These are phyloP conservation scores for Penicillium desertorum DNA, from an alignment of 495 filamentous ascomycete species.

Conservation along the genomic window DNA sequence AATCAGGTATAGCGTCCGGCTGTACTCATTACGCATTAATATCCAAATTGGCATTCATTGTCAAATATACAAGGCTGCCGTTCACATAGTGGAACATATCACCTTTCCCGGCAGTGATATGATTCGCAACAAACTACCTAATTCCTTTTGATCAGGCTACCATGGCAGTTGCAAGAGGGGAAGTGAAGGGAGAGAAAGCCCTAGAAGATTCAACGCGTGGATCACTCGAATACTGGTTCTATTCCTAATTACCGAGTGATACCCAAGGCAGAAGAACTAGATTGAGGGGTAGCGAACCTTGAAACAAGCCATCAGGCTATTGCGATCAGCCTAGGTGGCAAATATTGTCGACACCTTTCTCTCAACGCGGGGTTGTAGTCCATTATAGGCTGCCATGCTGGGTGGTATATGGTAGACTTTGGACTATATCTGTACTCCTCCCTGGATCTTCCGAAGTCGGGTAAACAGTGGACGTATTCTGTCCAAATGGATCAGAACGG, in stretches of 20 bases:
- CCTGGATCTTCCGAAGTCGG: background rate
- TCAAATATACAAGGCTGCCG: background rate
- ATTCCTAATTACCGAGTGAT: background rate
- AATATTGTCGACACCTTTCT: background rate
- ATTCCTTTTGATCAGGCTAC: background rate
- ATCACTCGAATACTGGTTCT: background rate
- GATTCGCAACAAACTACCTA: background rate
- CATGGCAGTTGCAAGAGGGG: background rate
- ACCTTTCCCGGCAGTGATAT: background rate
- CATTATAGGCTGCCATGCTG: background rate
- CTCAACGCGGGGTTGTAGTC: background rate
- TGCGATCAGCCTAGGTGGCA: background rate
- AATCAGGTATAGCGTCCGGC: no score
- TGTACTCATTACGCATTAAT: no score
- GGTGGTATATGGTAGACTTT: no score
- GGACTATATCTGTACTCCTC: background rate
- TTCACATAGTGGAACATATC: background rate
- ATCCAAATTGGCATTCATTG: background rate
- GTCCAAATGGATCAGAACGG: background rate
- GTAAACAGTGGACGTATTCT: background rate
- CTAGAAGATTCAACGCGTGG: background rate
- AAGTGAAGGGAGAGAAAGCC: background rate
- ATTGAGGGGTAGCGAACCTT: background rate
- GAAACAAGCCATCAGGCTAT: background rate
- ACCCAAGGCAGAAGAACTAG: background rate